These are phyloP conservation scores for Dissophora ornata DNA, from an alignment of 192 early-diverging fungal species.

Conservation along the genomic window DNA sequence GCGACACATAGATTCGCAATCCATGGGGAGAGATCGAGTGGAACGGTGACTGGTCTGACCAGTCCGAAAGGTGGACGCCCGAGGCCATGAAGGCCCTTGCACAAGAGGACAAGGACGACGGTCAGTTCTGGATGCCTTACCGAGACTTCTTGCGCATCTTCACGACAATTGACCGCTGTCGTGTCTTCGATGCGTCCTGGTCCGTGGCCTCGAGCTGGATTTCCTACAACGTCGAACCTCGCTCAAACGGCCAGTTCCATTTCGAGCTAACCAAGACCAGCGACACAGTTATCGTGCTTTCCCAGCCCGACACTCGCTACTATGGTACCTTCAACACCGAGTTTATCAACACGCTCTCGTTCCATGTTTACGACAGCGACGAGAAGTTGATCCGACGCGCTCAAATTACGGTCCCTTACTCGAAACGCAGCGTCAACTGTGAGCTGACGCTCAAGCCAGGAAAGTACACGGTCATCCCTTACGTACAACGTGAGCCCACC, in stretches of 20 bases:
- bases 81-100: slow-evolving; percentile 43
- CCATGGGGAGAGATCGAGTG: slow-evolving; percentile 65
- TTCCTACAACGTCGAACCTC: slow-evolving; percentile 50
- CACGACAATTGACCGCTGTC: slow-evolving; percentile 39
- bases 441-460: slow-evolving; percentile 44
- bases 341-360: slow-evolving; percentile 39
- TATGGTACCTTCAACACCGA: slow-evolving; percentile 41
- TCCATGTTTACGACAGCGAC: slow-evolving; percentile 38
- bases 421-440: slow-evolving; percentile 44
- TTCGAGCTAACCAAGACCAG: slow-evolving; percentile 23
- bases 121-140: slow-evolving; percentile 57
- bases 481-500: slow-evolving; percentile 40
- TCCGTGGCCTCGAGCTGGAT: slow-evolving; percentile 54
- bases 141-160: slow-evolving; percentile 47
- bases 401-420: slow-evolving; percentile 41
- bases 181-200: slow-evolving; percentile 49
- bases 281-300: slow-evolving; percentile 37
- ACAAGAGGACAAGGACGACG: slow-evolving; percentile 44
- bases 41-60: slow-evolving; percentile 60
- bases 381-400: slow-evolving; percentile 36
- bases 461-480: slow-evolving; percentile 44
- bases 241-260: slow-evolving; percentile 43
- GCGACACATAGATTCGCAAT: slow-evolving; percentile 63
- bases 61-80: slow-evolving; percentile 51
- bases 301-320: slow-evolving; percentile 51